These are phyloP conservation scores for Ophiosphaerella korrae DNA, from an alignment of 2,329 filamentous ascomycete species.

Conservation along the genomic window DNA sequence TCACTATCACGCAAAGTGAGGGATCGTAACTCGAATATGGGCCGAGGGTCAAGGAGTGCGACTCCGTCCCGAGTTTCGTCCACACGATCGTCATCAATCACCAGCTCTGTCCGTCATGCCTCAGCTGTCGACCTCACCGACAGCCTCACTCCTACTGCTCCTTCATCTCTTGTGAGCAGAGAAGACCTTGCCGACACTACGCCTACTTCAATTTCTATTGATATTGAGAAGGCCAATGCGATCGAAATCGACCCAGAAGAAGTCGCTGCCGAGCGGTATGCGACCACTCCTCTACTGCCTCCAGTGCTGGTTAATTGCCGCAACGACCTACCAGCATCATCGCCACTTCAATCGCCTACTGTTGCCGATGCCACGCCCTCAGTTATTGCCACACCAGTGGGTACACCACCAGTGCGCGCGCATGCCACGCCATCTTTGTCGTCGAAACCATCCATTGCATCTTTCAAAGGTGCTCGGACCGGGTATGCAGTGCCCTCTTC, in stretches of 20 bases:
- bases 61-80: conserved; percentile 64
- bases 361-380: conserved; percentile 64
- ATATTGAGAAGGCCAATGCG: conserved; percentile 51
- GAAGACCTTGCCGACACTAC: conserved; percentile 42
- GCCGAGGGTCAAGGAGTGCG: conserved; percentile 47
- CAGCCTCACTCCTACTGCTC: conserved; percentile 28
- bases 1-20: conserved; percentile 61
- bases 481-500: conserved; percentile 54
- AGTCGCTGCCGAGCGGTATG: conserved; percentile 63
- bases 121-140: conserved; percentile 46
- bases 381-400: conserved; percentile 53
- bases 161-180: conserved; percentile 31
- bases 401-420: conserved; percentile 54
- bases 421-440: conserved; percentile 74
- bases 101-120: conserved; percentile 60
- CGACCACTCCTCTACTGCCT: conserved; percentile 83
- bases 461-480: conserved; percentile 62
- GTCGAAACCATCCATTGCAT: conserved; percentile 76
- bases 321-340: conserved; percentile 65
- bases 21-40: conserved; percentile 52
- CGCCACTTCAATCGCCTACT: conserved; percentile 84
- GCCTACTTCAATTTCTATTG: conserved; percentile 42
- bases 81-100: conserved; percentile 79
- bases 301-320: conserved; percentile 72
- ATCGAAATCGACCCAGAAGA: conserved; percentile 56